Evolutionary conservation across 352 stramenopile species (phyloP).

Genomic region (Phytophthora sp.): DNA sequence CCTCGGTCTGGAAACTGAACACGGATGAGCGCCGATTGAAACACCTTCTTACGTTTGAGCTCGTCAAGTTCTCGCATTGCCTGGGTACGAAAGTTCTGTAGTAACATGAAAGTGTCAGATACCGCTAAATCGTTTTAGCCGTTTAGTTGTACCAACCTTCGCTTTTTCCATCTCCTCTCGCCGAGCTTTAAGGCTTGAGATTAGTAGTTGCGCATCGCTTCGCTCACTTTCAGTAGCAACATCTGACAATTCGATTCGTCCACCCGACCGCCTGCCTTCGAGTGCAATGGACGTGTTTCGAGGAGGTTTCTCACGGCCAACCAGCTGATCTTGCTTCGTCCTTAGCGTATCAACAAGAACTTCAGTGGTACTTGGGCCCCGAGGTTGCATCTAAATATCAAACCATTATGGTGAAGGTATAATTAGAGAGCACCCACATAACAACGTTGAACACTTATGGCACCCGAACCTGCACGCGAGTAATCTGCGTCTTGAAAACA

Average conservation of each 20-base stretch:
- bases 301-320: slow-evolving; percentile 60
- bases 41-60: slow-evolving; percentile 84
- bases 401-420: not conserved
- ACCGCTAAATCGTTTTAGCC: no score
- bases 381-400: slow-evolving; percentile 70
- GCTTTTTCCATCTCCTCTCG: slow-evolving; percentile 79
- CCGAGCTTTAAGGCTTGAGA: slow-evolving; percentile 76
- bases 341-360: slow-evolving; percentile 80
- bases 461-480: slow-evolving; percentile 64
- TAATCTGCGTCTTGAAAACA: slow-evolving; percentile 87
- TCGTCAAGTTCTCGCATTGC: slow-evolving; percentile 90
- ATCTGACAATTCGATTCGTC: slow-evolving; percentile 12
- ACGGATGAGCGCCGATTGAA: slow-evolving; percentile 75
- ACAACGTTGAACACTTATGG: not conserved
- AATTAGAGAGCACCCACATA: not conserved
- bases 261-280: slow-evolving; percentile 13
- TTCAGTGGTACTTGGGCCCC: slow-evolving; percentile 79
- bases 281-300: slow-evolving; percentile 73
- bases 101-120: slow-evolving; percentile 15
- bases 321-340: slow-evolving; percentile 73
- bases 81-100: slow-evolving; percentile 83
- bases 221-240: slow-evolving; percentile 28
- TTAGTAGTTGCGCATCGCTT: slow-evolving; percentile 71
- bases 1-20: slow-evolving; percentile 87
- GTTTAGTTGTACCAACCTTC: slow-evolving; percentile 68